Conservation (phyloP, 1,139 yeast species). For the Yamadazyma trypodendri region DNA sequence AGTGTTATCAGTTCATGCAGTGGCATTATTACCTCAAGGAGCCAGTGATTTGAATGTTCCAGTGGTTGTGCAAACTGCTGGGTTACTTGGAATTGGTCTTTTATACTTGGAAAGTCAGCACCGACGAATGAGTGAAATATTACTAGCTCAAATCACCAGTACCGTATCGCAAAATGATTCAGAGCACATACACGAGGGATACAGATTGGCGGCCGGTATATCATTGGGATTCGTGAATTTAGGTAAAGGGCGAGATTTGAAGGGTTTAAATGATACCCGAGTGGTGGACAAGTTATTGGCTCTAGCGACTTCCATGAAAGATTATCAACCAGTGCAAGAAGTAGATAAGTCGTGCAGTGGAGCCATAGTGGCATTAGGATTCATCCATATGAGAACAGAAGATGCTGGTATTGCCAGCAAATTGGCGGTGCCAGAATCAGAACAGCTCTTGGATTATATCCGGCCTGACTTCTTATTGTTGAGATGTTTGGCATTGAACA, state of each 20-base stretch:
- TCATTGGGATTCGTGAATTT: conserved; percentile 85
- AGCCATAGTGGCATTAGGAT: conserved; percentile 71
- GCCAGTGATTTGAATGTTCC: conserved; percentile 88
- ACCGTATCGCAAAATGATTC: conserved; percentile 57
- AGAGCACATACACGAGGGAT: conserved; percentile 70
- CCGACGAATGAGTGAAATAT: conserved; percentile 81
- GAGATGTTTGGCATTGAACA: conserved; percentile 62
- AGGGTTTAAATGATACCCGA: conserved; percentile 66
- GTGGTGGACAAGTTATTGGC: conserved; percentile 65
- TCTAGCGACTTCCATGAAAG: conserved; percentile 62
- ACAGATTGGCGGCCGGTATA: conserved; percentile 84
- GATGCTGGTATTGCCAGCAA: conserved; percentile 61
- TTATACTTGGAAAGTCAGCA: conserved; percentile 78
- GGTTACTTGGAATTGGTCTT: conserved; percentile 85
- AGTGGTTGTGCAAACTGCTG: conserved; percentile 84
- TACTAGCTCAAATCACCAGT: conserved; percentile 65
- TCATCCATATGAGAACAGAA: conserved; percentile 71
- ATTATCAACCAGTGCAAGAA: conserved; percentile 64
- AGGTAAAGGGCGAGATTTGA: conserved; percentile 68
- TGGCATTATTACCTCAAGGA: conserved; percentile 86
- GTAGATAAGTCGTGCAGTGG: conserved; percentile 80
- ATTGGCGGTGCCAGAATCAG: conserved; percentile 61
- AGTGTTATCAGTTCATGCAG: conserved; percentile 90
- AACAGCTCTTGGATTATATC: conserved; percentile 64
- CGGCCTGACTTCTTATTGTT: conserved; percentile 79